Evolutionary conservation across 257 asterid species (phyloP).

Genomic region (Apocynum venetum): DNA sequence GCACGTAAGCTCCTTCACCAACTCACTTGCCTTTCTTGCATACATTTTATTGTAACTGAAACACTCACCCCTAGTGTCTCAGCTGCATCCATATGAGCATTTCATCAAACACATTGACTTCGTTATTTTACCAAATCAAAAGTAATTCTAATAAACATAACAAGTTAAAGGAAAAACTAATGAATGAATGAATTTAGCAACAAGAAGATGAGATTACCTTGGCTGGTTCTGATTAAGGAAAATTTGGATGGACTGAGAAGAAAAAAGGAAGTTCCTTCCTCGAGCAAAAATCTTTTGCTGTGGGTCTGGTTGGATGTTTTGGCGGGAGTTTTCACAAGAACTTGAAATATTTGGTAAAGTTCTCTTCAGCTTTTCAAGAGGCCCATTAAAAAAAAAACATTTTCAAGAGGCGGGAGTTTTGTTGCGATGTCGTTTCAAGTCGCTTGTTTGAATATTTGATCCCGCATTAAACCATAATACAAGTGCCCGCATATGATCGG

Average conservation of each 20-base stretch:
- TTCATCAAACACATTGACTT: conserved; percentile 35
- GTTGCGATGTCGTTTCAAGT: too few species aligned
- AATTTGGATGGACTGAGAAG: neutral
- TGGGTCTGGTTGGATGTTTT: neutral
- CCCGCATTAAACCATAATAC: too few species aligned
- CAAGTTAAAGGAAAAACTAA: neutral
- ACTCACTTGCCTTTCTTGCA: conserved; percentile 64
- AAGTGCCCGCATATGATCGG: too few species aligned
- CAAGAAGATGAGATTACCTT: neutral
- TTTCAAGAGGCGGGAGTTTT: neutral
- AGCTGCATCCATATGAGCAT: conserved; percentile 30
- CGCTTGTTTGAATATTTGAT: too few species aligned
- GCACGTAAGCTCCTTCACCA: conserved; percentile 68
- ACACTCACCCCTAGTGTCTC: conserved; percentile 14
- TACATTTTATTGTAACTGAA: conserved; percentile 41
- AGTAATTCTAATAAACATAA: neutral
- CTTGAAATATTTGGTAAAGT: neutral
- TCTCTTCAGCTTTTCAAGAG: too few species aligned
- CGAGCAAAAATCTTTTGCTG: neutral
- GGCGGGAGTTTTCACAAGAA: conserved; percentile 5
- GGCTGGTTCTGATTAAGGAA: neutral
- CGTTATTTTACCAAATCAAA: neutral
- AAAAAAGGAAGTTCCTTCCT: neutral
- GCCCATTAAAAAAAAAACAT: too few species aligned
- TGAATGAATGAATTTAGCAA: neutral